Evolutionary conservation across 2,329 filamentous ascomycete species (phyloP).

Genomic region (Fusarium continuum): DNA sequence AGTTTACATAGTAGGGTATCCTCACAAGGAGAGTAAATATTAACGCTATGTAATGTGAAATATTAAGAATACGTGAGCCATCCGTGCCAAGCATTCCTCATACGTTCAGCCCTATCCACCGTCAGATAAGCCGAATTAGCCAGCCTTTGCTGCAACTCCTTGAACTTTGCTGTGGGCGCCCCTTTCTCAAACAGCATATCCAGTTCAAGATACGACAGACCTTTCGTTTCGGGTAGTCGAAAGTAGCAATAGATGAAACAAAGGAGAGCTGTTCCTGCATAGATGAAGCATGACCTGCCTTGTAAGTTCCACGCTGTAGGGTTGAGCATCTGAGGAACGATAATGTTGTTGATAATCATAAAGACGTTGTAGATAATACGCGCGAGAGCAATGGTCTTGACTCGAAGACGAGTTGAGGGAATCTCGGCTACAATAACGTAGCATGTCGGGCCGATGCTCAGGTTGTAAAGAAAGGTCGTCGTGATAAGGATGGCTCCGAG

Average conservation of each 20-base stretch:
- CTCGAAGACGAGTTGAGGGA: constrained; percentile 50
- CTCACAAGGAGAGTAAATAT: not conserved
- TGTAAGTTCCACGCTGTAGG: constrained; percentile 39
- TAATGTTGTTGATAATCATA: constrained; percentile 38
- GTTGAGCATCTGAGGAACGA: constrained; percentile 41
- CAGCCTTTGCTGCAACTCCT: constrained; percentile 24
- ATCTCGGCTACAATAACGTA: constrained; percentile 53
- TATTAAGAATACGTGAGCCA: constrained; percentile 38
- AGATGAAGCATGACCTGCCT: constrained; percentile 41
- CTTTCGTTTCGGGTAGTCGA: constrained; percentile 41
- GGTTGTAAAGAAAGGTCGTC: constrained; percentile 52
- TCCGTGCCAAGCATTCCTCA: constrained; percentile 40
- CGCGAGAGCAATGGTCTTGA: constrained; percentile 52
- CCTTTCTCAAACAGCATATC: constrained; percentile 43
- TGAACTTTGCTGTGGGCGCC: constrained; percentile 46
- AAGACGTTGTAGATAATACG: constrained; percentile 39
- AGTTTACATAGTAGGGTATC: rapidly evolving
- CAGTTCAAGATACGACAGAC: constrained; percentile 39
- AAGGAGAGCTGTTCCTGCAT: constrained; percentile 23
- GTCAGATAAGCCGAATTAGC: constrained; percentile 33
- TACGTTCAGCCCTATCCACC: constrained; percentile 22
- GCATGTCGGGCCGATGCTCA: constrained; percentile 24
- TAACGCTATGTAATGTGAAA: not conserved
- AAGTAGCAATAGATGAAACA: constrained; percentile 41
- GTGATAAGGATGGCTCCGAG: constrained; percentile 52